phyloP scores from a whole-genome alignment of 805 yeast genomes.

The Candida golubevii region DNA sequence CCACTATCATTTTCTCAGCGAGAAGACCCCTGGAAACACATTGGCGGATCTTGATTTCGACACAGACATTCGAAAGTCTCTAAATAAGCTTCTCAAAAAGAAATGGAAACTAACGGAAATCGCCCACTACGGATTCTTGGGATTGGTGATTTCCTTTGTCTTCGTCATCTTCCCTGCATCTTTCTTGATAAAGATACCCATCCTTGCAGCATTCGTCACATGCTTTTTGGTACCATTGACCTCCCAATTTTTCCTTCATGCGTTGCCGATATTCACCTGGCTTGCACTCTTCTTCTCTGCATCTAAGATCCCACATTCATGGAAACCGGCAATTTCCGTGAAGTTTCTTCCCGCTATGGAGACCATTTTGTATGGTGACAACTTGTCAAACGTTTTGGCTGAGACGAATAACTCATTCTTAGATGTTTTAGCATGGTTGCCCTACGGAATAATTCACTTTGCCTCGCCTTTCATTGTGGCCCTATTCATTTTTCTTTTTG shows the following conservation, averaged over 20 bases:
- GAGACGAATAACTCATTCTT: conserved; percentile 58
- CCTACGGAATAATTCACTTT: conserved; percentile 89
- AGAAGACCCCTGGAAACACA: conserved; percentile 45
- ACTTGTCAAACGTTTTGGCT: conserved; percentile 78
- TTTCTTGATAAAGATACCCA: conserved; percentile 38
- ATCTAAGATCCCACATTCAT: conserved; percentile 62
- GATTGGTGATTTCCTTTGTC: conserved; percentile 53
- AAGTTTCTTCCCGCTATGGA: conserved; percentile 88
- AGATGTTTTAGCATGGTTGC: conserved; percentile 91
- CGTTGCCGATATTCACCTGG: conserved; percentile 84
- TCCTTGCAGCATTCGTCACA: conserved; percentile 37
- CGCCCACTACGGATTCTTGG: conserved; percentile 46
- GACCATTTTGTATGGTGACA: conserved; percentile 87
- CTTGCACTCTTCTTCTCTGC: conserved; percentile 75
- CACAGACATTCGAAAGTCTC: conserved; percentile 39
- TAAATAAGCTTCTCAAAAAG: conserved; percentile 40
- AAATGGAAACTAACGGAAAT: conserved; percentile 46
- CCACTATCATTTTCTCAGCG: conserved; percentile 50
- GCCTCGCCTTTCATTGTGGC: conserved; percentile 89
- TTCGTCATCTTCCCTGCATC: conserved; percentile 55
- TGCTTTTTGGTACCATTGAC: conserved; percentile 67
- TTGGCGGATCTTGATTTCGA: conserved; percentile 50
- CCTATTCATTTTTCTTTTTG: conserved; percentile 71
- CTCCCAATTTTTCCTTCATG: conserved; percentile 78
- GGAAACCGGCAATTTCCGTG: conserved; percentile 87